Conservation (phyloP, 345 rosid species). For the Capsella bursapastoris region DNA sequence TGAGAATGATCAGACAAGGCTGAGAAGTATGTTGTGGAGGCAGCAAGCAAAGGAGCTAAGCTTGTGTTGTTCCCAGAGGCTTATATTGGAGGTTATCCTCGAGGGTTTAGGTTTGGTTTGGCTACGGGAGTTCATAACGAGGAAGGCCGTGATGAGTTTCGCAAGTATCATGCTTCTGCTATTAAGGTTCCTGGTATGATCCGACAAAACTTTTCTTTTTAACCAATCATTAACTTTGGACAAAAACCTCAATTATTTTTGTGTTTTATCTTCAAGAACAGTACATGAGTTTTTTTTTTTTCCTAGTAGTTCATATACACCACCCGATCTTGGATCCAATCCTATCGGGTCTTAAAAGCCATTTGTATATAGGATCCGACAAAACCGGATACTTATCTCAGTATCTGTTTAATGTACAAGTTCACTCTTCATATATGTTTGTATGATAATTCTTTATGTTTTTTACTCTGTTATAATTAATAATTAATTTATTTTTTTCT, state of each 20-base stretch:
- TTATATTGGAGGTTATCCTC: conserved; percentile 82
- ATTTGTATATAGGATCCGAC: too few relatives aligned
- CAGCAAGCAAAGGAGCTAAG: conserved; percentile 69
- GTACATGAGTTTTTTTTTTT: not conserved
- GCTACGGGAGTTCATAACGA: conserved; percentile 63
- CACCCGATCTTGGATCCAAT: not conserved
- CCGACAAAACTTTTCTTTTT: not conserved
- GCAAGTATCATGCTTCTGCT: conserved; percentile 80
- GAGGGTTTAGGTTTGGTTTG: conserved; percentile 79
- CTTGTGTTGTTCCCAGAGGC: conserved; percentile 87
- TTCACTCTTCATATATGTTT: too few relatives aligned
- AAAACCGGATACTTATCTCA: too few relatives aligned
- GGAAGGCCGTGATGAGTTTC: conserved; percentile 79
- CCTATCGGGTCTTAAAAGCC: not conserved
- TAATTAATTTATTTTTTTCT: too few relatives aligned
- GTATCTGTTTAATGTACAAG: too few relatives aligned
- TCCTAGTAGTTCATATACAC: not conserved
- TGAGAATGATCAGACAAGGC: conserved; percentile 42
- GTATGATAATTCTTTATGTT: too few relatives aligned
- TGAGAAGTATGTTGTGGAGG: conserved; percentile 74
- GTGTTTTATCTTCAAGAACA: not conserved
- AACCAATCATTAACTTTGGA: not conserved
- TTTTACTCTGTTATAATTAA: too few relatives aligned
- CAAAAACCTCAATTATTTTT: not conserved
- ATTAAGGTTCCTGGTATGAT: conserved; percentile 48